These are phyloP conservation scores for Gentiana straminea DNA, from an alignment of 257 asterid genomes.

Conservation along the genomic window DNA sequence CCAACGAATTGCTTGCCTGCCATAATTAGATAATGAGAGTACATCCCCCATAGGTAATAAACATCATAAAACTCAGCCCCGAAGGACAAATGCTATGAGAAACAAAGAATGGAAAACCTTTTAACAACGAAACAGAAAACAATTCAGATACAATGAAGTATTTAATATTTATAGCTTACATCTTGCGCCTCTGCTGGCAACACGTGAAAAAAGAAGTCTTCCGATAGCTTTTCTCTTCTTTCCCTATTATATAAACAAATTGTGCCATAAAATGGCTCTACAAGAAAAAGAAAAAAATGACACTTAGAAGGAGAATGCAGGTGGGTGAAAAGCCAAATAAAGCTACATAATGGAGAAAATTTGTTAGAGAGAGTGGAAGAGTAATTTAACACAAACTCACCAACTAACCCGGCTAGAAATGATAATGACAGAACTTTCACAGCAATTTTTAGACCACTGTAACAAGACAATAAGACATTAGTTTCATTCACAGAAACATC, in stretches of 20 bases:
- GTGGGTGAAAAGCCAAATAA: constrained; percentile 22
- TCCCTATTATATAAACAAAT: constrained; percentile 96
- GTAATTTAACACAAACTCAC: constrained; percentile 49
- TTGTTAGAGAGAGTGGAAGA: constrained; percentile 12
- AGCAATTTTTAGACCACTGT: constrained; percentile 92
- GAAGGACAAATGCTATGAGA: background rate
- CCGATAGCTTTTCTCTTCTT: constrained; percentile 98
- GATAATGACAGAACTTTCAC: constrained; percentile 89
- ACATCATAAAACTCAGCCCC: background rate
- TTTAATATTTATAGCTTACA: constrained; percentile 37
- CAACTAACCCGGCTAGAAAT: constrained; percentile 89
- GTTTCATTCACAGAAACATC: background rate
- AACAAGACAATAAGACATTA: constrained; percentile 21
- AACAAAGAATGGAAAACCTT: background rate
- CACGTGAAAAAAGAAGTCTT: constrained; percentile 74
- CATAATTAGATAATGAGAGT: constrained; percentile 16
- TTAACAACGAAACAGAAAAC: constrained; percentile 3
- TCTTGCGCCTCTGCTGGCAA: constrained; percentile 67
- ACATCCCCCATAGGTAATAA: constrained; percentile 4
- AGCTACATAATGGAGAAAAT: constrained; percentile 7
- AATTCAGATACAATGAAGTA: constrained; percentile 6
- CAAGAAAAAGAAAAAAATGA: constrained; percentile 35
- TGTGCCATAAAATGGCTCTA: constrained; percentile 98
- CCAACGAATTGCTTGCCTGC: constrained; percentile 58
- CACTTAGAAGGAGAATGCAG: constrained; percentile 42